These are phyloP conservation scores for Symbiotaphrina buchneri DNA, from an alignment of 495 filamentous ascomycete species.

Conservation along the genomic window DNA sequence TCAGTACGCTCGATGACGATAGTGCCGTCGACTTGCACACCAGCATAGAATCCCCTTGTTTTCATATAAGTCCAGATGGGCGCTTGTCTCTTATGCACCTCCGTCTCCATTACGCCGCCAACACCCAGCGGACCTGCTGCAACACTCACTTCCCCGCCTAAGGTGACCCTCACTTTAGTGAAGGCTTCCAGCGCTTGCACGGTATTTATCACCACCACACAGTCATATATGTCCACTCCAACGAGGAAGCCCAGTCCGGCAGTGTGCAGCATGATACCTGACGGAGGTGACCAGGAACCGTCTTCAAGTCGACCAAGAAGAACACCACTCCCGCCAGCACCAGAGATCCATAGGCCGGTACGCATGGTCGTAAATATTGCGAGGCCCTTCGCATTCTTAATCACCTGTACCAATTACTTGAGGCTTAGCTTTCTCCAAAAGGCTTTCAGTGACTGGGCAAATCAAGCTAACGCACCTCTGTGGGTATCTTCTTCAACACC, in stretches of 20 bases:
- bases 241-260: slow-evolving; percentile 71
- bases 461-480: slow-evolving; percentile 19
- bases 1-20: slow-evolving; percentile 66
- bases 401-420: slow-evolving; percentile 22
- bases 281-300: slow-evolving; percentile 74
- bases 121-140: slow-evolving; percentile 62
- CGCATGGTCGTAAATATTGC: slow-evolving; percentile 90
- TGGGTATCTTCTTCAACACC: slow-evolving; percentile 64
- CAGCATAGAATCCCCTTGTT: slow-evolving; percentile 62
- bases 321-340: slow-evolving; percentile 67
- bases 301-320: slow-evolving; percentile 59
- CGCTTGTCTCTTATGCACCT: slow-evolving; percentile 36
- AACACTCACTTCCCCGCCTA: slow-evolving; percentile 59
- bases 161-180: slow-evolving; percentile 47
- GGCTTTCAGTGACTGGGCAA: too few species aligned
- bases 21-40: slow-evolving; percentile 65
- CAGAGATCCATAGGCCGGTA: slow-evolving; percentile 75
- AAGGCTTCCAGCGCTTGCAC: slow-evolving; percentile 60
- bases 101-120: slow-evolving; percentile 45
- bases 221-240: slow-evolving; percentile 85
- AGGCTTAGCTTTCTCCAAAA: too few species aligned
- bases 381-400: slow-evolving; percentile 65
- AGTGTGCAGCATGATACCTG: slow-evolving; percentile 72
- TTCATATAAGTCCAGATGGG: slow-evolving; percentile 81
- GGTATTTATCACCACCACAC: slow-evolving; percentile 75